These are phyloP conservation scores for Carex littledalei DNA, from an alignment of 176 grass and related monocot species.

Conservation along the genomic window DNA sequence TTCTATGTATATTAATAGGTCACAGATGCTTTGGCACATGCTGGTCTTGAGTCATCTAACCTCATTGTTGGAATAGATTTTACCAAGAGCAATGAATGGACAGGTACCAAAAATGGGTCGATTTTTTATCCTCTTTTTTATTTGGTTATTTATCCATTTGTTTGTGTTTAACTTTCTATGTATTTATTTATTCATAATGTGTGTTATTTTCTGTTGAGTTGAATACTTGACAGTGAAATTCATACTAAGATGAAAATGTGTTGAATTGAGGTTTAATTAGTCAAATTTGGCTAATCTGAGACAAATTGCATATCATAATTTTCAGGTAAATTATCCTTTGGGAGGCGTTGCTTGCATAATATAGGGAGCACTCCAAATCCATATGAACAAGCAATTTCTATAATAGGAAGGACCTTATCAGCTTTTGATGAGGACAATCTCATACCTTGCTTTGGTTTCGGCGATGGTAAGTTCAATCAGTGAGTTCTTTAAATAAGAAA, in stretches of 20 bases:
- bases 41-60: constrained; percentile 93
- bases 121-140: neutral
- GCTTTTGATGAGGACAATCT: constrained; percentile 91
- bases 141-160: neutral
- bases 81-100: constrained; percentile 97
- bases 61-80: constrained; percentile 94
- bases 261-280: neutral
- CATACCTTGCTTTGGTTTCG: constrained; percentile 90
- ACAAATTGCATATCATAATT: neutral
- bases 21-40: constrained; percentile 76
- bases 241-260: neutral
- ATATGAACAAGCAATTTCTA: constrained; percentile 93
- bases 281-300: neutral
- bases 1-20: constrained; percentile 37
- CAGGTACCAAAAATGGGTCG: constrained; percentile 46
- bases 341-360: constrained; percentile 66
- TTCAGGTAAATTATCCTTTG: constrained; percentile 80
- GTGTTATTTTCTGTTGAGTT: neutral
- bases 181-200: neutral
- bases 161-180: neutral
- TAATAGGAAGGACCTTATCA: constrained; percentile 85
- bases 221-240: neutral
- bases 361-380: constrained; percentile 61
- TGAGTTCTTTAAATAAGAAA: neutral
- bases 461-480: constrained; percentile 50